Percentiles rank a stretch among this genome's conserved stretches.
Conservation (phyloP, 768 basidiomycete species). For the Pholiota molesta region DNA sequence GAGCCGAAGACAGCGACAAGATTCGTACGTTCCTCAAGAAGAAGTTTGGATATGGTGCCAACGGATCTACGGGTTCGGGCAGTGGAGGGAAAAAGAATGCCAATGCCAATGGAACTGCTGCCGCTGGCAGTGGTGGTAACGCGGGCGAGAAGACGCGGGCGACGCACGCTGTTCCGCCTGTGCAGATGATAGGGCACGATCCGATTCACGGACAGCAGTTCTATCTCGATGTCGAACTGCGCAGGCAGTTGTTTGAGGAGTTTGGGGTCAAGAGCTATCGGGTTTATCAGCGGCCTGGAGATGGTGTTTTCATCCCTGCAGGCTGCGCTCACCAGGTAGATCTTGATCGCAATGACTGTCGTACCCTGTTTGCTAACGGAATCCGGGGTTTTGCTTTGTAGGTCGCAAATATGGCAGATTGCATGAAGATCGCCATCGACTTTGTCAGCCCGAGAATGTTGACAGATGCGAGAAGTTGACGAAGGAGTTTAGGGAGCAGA, state of each 20-base stretch:
- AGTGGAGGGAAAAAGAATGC: neutral
- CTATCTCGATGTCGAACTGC: slow-evolving; percentile 74
- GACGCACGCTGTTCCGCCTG: slow-evolving; percentile 13
- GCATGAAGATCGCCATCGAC: slow-evolving; percentile 94
- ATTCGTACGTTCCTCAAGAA: slow-evolving; percentile 74
- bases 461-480: slow-evolving; percentile 83
- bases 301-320: slow-evolving; percentile 95
- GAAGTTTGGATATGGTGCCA: slow-evolving; percentile 45
- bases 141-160: slow-evolving; percentile 18
- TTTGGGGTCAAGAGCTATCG: slow-evolving; percentile 78
- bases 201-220: slow-evolving; percentile 92
- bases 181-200: slow-evolving; percentile 59
- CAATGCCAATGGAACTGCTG: neutral
- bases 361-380: neutral
- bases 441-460: slow-evolving; percentile 95
- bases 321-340: slow-evolving; percentile 89
- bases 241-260: slow-evolving; percentile 67
- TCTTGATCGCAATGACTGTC: neutral
- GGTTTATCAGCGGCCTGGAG: slow-evolving; percentile 88
- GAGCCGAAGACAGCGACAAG: slow-evolving; percentile 78
- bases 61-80: slow-evolving; percentile 1
- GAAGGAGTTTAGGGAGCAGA: slow-evolving; percentile 88
- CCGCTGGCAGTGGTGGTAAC: neutral
- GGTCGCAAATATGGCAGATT: slow-evolving; percentile 94
- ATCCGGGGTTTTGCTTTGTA: slow-evolving; percentile 31